These are phyloP conservation scores for Galerina sulciceps DNA, from an alignment of 768 basidiomycete genomes.

Conservation along the genomic window DNA sequence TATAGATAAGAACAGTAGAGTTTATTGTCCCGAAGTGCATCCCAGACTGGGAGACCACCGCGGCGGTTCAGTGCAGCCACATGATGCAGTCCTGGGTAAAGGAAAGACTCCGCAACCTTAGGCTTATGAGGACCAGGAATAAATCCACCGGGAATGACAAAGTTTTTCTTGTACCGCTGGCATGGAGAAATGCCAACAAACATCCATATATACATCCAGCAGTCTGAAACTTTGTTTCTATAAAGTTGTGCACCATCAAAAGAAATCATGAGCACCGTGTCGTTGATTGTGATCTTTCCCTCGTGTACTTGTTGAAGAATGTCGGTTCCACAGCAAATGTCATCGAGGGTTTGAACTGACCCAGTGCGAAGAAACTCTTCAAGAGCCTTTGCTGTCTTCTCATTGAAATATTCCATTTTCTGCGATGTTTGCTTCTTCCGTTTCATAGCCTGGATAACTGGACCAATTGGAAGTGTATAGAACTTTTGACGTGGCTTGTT, in stretches of 20 bases:
- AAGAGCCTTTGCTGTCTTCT: slow-evolving; percentile 25
- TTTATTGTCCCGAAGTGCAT: slow-evolving; percentile 18
- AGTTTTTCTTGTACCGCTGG: slow-evolving; percentile 25
- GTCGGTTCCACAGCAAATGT: slow-evolving; percentile 28
- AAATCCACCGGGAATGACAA: slow-evolving; percentile 28
- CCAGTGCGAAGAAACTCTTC: slow-evolving; percentile 11
- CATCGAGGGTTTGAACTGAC: neutral
- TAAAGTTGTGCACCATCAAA: slow-evolving; percentile 49
- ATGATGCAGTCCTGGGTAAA: slow-evolving; percentile 36
- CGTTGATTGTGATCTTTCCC: slow-evolving; percentile 28
- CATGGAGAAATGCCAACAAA: slow-evolving; percentile 32
- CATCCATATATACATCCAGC: slow-evolving; percentile 48
- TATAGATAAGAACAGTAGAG: slow-evolving; percentile 16
- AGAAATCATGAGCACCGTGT: slow-evolving; percentile 38
- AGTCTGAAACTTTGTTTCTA: slow-evolving; percentile 42
- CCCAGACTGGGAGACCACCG: slow-evolving; percentile 29
- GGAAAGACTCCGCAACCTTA: slow-evolving; percentile 27
- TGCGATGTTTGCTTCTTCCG: slow-evolving; percentile 12
- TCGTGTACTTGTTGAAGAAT: slow-evolving; percentile 27
- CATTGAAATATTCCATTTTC: slow-evolving; percentile 30
- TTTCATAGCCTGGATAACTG: slow-evolving; percentile 41
- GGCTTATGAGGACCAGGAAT: slow-evolving; percentile 35
- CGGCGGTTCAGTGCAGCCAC: slow-evolving; percentile 16
- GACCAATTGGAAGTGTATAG: slow-evolving; percentile 44
- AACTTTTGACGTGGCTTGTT: slow-evolving; percentile 31